Evolutionary conservation across 2,329 filamentous ascomycete species (phyloP).

Genomic region (Talaromyces albobiverticillius): DNA sequence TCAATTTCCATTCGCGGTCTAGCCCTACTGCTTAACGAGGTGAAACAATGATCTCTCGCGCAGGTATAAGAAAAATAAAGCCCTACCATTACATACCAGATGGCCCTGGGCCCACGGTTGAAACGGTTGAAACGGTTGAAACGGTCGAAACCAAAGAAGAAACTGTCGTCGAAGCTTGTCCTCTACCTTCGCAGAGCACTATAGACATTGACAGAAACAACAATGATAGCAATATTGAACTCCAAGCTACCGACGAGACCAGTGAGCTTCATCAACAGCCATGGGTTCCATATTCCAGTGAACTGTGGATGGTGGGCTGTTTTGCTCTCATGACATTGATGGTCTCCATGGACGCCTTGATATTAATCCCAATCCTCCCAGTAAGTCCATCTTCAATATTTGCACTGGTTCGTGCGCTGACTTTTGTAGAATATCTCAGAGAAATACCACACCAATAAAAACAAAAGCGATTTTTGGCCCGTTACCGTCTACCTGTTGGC

Average conservation of each 20-base stretch:
- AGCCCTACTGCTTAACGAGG: neutral
- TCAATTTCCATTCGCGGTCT: neutral
- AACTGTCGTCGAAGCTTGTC: neutral
- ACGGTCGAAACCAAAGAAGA: neutral
- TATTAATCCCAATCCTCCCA: conserved; percentile 9
- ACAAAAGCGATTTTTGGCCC: conserved; percentile 6
- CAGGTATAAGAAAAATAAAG: neutral
- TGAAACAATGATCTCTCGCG: neutral
- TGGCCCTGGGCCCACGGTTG: neutral
- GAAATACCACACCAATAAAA: conserved; percentile 8
- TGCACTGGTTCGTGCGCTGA: neutral
- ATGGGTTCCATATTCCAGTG: neutral
- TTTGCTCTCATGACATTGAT: conserved; percentile 11
- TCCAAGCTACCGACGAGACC: neutral
- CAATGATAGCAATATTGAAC: neutral
- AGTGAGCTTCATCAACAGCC: neutral
- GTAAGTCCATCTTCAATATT: conserved; percentile 1
- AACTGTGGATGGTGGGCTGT: conserved; percentile 11
- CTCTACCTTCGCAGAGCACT: neutral
- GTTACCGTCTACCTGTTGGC: conserved; percentile 11
- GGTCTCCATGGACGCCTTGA: conserved; percentile 11
- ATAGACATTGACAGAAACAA: neutral
- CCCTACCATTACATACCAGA: neutral
- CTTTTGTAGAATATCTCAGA: neutral
- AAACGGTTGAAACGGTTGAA: too few relatives aligned